A percentile compares a stretch with the other conserved stretches of the same genome.
Evolutionary conservation across 2,329 filamentous ascomycete genomes (phyloP).

Genomic region (Mycogone perniciosa): DNA sequence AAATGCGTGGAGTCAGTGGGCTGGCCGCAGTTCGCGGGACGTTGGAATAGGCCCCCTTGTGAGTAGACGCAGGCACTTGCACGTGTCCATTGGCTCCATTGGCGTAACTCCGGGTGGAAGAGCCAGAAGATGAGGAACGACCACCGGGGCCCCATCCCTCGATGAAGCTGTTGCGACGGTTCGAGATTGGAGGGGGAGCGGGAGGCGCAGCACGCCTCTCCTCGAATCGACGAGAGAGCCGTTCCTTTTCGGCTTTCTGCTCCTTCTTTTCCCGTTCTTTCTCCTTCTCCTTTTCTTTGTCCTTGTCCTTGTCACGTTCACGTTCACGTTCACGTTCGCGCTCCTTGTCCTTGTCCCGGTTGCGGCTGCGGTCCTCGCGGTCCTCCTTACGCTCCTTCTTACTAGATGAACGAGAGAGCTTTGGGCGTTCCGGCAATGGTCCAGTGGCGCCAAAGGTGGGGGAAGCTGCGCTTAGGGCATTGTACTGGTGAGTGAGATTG

Average conservation of each 20-base stretch:
- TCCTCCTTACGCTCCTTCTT: slow-evolving; percentile 20
- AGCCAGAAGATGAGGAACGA: slow-evolving; percentile 22
- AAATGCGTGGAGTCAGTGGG: slow-evolving; percentile 17
- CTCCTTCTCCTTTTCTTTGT: slow-evolving; percentile 15
- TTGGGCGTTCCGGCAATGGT: slow-evolving; percentile 22
- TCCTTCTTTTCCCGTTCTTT: slow-evolving; percentile 26
- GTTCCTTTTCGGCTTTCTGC: slow-evolving; percentile 29
- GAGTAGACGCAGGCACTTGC: slow-evolving; percentile 19
- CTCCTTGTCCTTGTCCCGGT: slow-evolving; percentile 12
- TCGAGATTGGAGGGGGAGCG: slow-evolving; percentile 14
- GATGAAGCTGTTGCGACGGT: slow-evolving; percentile 29
- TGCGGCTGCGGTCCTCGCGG: slow-evolving; percentile 21
- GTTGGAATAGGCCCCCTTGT: slow-evolving; percentile 21
- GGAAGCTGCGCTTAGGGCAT: slow-evolving; percentile 20
- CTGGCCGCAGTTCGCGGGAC: slow-evolving; percentile 23
- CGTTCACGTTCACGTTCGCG: slow-evolving; percentile 26
- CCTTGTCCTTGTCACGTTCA: slow-evolving; percentile 23
- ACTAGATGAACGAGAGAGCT: slow-evolving; percentile 22
- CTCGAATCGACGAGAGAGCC: slow-evolving; percentile 33
- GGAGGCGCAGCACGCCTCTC: slow-evolving; percentile 22
- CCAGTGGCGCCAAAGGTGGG: slow-evolving; percentile 21
- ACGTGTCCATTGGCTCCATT: slow-evolving; percentile 23
- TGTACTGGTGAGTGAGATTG: slow-evolving; percentile 24
- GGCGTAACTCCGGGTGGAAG: slow-evolving; percentile 22
- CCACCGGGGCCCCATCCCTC: slow-evolving; percentile 29